Conservation (phyloP, 495 filamentous ascomycete species). For the Peziza echinospora region DNA sequence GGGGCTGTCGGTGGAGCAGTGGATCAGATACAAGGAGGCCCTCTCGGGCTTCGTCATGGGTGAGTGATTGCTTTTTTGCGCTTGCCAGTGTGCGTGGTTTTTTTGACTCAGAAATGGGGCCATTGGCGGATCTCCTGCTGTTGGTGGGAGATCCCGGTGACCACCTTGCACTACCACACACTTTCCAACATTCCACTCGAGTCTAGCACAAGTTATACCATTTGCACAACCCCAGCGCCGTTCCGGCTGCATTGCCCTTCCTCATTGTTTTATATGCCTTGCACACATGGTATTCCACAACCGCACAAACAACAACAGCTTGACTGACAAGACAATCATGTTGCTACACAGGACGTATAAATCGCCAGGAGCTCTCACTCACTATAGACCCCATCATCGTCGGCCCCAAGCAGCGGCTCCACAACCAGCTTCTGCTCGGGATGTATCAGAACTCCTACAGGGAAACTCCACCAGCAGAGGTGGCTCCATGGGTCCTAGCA, state of each 20-base stretch:
- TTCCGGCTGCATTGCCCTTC: too few relatives aligned
- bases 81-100: background rate
- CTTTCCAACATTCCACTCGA: too few relatives aligned
- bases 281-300: too few relatives aligned
- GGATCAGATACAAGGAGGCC: conserved; percentile 71
- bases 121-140: too few relatives aligned
- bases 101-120: conserved; percentile 7
- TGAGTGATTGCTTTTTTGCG: conserved; percentile 23
- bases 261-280: too few relatives aligned
- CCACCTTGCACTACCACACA: too few relatives aligned
- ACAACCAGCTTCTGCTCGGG: conserved; percentile 73
- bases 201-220: too few relatives aligned
- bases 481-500: conserved; percentile 85
- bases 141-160: too few relatives aligned
- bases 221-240: too few relatives aligned
- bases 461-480: conserved; percentile 75
- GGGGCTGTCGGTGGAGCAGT: conserved; percentile 56
- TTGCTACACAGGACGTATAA: conserved; percentile 42
- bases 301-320: too few relatives aligned
- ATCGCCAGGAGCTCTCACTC: conserved; percentile 61
- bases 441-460: conserved; percentile 71
- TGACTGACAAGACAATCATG: conserved; percentile 3
- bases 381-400: conserved; percentile 52
- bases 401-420: conserved; percentile 53
- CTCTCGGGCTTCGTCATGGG: conserved; percentile 62